Evolutionary conservation across 768 basidiomycete genomes (phyloP), one percentile per base, ranked within the genome.

Genomic region (Udeniomyces megalosporus): DNA sequence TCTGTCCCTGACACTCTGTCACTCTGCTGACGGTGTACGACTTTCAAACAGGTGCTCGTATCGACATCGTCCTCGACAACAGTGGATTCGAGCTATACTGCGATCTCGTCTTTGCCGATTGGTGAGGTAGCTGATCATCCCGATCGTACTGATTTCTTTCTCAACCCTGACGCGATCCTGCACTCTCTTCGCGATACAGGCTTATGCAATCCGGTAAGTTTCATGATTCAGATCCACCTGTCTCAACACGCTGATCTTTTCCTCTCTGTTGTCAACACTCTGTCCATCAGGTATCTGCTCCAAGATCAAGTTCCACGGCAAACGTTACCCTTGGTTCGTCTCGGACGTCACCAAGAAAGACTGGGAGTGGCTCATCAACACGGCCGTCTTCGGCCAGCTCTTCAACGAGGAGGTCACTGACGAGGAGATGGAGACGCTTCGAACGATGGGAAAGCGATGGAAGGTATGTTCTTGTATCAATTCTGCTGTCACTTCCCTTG

Each of bases 271-370:
- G n/a, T 34, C 58, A 2, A 20, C 28, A n/a, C 50, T 51, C 24
- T 22, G 44, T 34, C 91, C 93, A 73, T 84, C 82, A 66, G 91
- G 91, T 1, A 80, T 88, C 31, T 89, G 88, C 35, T 83, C 74
- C 47, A 79, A 89, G 74, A 78, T 97, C 61, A 82, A 82, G 66
- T 93, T 97, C 82, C 92, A 97, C 72, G 92, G 92, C 53, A 96
- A 95, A 75, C 84, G 89, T 45, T 88, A 87, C 69, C 82, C 92
- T 3, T 93, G 90, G 63, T 66, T 65, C 50, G 66, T 90, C 34
- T 88, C 85, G 14, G 92, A 95, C 71, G 83, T 93, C 53, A 97
- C 91, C 44, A 84, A 80, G 72, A 85, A 87, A 71, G 92, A 96
- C 70, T 96, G 89, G 87, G 80, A 86, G 54, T 96, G 92, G 92